These are phyloP conservation scores for Chrysosporium queenslandicum DNA, from an alignment of 2,329 filamentous ascomycete species.

Conservation along the genomic window DNA sequence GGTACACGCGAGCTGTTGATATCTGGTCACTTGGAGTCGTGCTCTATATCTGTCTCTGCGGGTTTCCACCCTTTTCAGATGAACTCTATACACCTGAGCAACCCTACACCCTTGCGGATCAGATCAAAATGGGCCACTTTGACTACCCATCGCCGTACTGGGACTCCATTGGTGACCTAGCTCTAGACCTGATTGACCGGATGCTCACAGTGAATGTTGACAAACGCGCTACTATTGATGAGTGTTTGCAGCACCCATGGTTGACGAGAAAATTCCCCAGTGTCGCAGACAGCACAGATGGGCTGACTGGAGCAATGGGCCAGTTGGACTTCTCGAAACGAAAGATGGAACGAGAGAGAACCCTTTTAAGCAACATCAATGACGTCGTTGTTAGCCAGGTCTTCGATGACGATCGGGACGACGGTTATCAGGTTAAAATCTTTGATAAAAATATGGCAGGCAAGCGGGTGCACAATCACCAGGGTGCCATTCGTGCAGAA, in stretches of 20 bases:
- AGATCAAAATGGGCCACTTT: constrained; percentile 80
- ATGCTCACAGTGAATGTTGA: constrained; percentile 88
- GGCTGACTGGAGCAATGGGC: constrained; percentile 75
- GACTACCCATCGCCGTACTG: constrained; percentile 96
- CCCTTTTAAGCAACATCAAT: constrained; percentile 72
- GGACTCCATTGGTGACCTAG: constrained; percentile 77
- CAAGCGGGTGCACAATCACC: constrained; percentile 37
- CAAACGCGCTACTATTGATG: constrained; percentile 74
- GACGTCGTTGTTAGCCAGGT: constrained; percentile 55
- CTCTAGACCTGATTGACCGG: constrained; percentile 81
- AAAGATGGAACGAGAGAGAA: constrained; percentile 71
- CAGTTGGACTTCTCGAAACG: constrained; percentile 74
- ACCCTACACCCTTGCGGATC: constrained; percentile 75
- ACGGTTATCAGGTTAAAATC: constrained; percentile 53
- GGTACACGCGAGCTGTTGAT: constrained; percentile 91
- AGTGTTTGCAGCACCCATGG: constrained; percentile 89
- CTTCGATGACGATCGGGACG: constrained; percentile 34
- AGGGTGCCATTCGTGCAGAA: constrained; percentile 43
- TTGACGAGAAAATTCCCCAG: constrained; percentile 52
- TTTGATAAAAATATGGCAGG: constrained; percentile 59
- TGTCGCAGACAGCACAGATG: constrained; percentile 78
- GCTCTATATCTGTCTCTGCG: constrained; percentile 91
- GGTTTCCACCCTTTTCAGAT: constrained; percentile 93
- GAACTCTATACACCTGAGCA: constrained; percentile 74
- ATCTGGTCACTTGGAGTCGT: constrained; percentile 97